Percentiles rank a stretch among this genome's conserved stretches.
These are phyloP conservation scores for Pythium guiyangense DNA, from an alignment of 352 stramenopile genomes.

Conservation along the genomic window DNA sequence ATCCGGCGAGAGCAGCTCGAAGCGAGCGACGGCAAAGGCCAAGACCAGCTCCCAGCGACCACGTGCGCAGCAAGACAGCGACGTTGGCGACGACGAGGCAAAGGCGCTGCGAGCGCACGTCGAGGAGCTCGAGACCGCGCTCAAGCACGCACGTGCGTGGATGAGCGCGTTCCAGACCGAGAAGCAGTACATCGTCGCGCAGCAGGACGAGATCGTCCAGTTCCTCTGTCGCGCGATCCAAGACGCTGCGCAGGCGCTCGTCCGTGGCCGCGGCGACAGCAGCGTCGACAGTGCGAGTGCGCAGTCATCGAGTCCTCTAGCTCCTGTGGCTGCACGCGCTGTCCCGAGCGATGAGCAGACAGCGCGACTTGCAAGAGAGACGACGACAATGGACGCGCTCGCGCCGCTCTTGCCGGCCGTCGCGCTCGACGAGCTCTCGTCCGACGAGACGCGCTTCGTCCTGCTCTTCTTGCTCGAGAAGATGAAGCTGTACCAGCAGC, in stretches of 20 bases:
- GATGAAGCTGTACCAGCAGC: conserved; percentile 53
- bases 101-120: conserved; percentile 13
- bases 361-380: conserved; percentile 20
- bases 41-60: neutral
- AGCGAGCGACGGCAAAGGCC: conserved; percentile 1
- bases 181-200: conserved; percentile 49
- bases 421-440: conserved; percentile 47
- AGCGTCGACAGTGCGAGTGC: neutral
- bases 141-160: conserved; percentile 39
- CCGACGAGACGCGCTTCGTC: conserved; percentile 34
- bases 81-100: conserved; percentile 7
- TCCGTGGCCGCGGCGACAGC: conserved; percentile 1
- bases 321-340: neutral
- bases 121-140: conserved; percentile 20
- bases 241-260: conserved; percentile 20
- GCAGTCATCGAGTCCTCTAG: too few species aligned
- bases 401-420: conserved; percentile 22
- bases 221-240: conserved; percentile 43
- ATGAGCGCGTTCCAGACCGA: conserved; percentile 45
- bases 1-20: conserved; percentile 1
- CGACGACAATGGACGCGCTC: conserved; percentile 35
- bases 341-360: conserved; percentile 5
- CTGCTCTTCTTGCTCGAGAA: conserved; percentile 63
- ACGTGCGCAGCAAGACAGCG: neutral
- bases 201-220: conserved; percentile 63